Evolutionary conservation across 1,284 basidiomycete genomes (phyloP).

Genomic region (Sutorius eximius): DNA sequence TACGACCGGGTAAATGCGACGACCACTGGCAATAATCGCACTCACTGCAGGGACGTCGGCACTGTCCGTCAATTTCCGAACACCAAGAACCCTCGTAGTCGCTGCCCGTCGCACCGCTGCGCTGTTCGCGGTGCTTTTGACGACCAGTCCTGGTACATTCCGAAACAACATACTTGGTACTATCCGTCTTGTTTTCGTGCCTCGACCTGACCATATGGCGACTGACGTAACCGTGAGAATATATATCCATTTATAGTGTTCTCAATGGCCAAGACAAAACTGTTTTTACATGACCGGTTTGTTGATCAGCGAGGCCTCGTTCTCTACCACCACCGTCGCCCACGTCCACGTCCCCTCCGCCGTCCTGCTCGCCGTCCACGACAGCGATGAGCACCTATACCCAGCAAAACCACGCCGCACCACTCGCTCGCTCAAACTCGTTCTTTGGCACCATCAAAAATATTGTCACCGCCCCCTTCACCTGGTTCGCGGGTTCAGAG

Average conservation of each 20-base stretch:
- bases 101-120: slow-evolving; percentile 1
- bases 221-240: slow-evolving; percentile 13
- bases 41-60: slow-evolving; percentile 14
- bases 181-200: not conserved
- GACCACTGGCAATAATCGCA: slow-evolving; percentile 14
- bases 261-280: slow-evolving; percentile 15
- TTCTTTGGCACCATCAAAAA: slow-evolving; percentile 60
- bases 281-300: slow-evolving; percentile 19
- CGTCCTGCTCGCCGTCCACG: slow-evolving; percentile 13
- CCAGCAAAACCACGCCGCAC: slow-evolving; percentile 22
- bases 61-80: slow-evolving; percentile 13
- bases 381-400: slow-evolving; percentile 36
- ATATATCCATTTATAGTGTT: slow-evolving; percentile 10
- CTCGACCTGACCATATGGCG: not conserved
- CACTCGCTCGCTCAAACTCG: slow-evolving; percentile 48
- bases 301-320: slow-evolving; percentile 18
- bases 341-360: slow-evolving; percentile 12
- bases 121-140: not conserved
- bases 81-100: not conserved
- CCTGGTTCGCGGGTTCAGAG: slow-evolving; percentile 54
- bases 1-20: slow-evolving; percentile 2
- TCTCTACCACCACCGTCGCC: slow-evolving; percentile 21
- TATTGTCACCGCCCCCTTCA: slow-evolving; percentile 62
- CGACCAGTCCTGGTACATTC: slow-evolving; percentile 5
- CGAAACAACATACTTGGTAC: slow-evolving; percentile 21